Conservation (phyloP, 345 rosid species). For the Pistacia vera region DNA sequence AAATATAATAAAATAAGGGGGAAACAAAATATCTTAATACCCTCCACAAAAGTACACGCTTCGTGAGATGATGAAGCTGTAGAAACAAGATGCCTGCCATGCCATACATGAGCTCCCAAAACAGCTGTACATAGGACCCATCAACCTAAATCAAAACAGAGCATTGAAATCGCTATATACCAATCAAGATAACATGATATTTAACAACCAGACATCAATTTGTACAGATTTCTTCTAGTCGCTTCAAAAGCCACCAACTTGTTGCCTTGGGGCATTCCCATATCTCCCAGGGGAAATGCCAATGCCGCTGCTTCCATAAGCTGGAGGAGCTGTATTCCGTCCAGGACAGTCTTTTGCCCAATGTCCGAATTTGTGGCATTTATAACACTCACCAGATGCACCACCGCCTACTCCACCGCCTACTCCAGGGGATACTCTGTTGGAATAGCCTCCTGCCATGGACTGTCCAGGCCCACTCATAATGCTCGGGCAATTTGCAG, state of each 20-base stretch:
- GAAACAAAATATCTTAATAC: background rate
- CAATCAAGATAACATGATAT: background rate
- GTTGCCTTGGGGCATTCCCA: conserved; percentile 50
- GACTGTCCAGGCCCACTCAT: conserved; percentile 55
- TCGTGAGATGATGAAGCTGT: background rate
- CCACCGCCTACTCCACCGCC: conserved; percentile 33
- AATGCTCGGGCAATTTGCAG: conserved; percentile 71
- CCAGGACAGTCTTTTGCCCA: conserved; percentile 75
- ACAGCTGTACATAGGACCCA: background rate
- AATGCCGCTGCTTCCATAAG: conserved; percentile 41
- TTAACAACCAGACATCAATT: background rate
- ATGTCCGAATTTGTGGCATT: conserved; percentile 66
- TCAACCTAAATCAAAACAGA: background rate
- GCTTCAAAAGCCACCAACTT: conserved; percentile 47
- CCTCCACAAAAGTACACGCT: background rate
- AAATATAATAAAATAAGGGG: background rate
- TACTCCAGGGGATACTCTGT: conserved; percentile 32
- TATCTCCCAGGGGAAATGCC: conserved; percentile 44
- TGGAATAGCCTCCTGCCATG: conserved; percentile 32
- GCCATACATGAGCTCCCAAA: background rate
- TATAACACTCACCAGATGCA: conserved; percentile 47
- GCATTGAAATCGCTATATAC: background rate
- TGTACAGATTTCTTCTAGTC: conserved; percentile 7
- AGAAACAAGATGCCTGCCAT: background rate
- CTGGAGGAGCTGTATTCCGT: conserved; percentile 31